Evolutionary conservation across 1,284 basidiomycete species (phyloP), one percentile per base, ranked within the genome.

Genomic region (Hortiboletus rubellus): DNA sequence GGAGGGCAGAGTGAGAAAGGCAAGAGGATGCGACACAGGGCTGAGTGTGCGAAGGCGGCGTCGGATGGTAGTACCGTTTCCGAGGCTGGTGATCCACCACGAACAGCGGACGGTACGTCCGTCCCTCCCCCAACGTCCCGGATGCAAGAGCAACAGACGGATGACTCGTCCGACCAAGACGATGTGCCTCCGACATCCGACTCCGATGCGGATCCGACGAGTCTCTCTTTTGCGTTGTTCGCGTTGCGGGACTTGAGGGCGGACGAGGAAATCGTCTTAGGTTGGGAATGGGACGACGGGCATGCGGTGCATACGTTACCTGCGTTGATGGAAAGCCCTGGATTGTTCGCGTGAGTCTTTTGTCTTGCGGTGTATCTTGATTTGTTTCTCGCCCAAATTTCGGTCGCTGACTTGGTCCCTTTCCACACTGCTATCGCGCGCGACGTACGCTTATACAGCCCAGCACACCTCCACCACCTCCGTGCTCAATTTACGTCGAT

Each of bases 261-360:
- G 38, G 82, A 89, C 50, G 94, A 96, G 65, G 96, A 98, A 74
- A 84, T 98, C 41, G 86, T 96, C 0, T 74, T 98, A 0, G 92
- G 90, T 0, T 98, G 96, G 94, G 94, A 97, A 70, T 98, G 95
- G 96, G 95, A 97, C 64, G 95, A 98, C 66, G 85, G 86, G 7
- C 92, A 94, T 68, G 86, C 91, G 1, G 86, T 97, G 0, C 96
- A 98, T 72, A 78, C 84, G 50, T 76, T 98, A 0, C 91, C 90
- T 5, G 84, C 85, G 17, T 75, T 93, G 48, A 79, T 92, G 50
- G 77, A 86, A 63, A 76, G 77, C 22, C 81, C 82, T 7, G 74
- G 78, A 42, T 63, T 81, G 44, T 86, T 86, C 62, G 77, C 77
- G 85, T 86, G 68, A 72, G 84, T 64, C 46, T 52, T 58, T 52